Percentiles rank a stretch among this genome's conserved stretches.
These are phyloP conservation scores for Aspergillus latus DNA, from an alignment of 2,329 filamentous ascomycete genomes.

Conservation along the genomic window DNA sequence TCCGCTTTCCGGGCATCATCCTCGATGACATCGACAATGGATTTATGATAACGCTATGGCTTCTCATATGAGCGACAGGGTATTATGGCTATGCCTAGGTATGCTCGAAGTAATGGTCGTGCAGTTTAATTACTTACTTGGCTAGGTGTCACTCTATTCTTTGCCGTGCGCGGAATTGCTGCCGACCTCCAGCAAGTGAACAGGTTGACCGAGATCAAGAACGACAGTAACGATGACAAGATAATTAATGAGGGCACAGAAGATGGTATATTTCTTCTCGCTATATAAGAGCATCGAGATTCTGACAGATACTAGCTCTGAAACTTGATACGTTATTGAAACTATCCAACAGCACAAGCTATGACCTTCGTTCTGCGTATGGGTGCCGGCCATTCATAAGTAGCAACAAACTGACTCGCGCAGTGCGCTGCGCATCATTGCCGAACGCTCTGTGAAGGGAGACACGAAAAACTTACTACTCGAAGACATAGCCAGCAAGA, in stretches of 20 bases:
- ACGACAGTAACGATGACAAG: conserved; percentile 64
- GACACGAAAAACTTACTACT: conserved; percentile 42
- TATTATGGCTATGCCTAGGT: conserved; percentile 44
- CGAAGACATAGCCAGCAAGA: conserved; percentile 41
- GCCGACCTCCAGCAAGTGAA: conserved; percentile 48
- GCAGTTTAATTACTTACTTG: conserved; percentile 6
- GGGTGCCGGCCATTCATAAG: conserved; percentile 51
- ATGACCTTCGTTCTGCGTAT: conserved; percentile 68
- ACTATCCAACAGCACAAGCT: conserved; percentile 69
- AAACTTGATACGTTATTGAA: conserved; percentile 65
- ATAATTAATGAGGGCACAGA: conserved; percentile 76
- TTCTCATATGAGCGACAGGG: conserved; percentile 35
- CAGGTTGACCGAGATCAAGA: conserved; percentile 60
- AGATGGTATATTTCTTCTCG: conserved; percentile 49
- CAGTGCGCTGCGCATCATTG: conserved; percentile 48
- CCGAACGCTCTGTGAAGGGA: conserved; percentile 45
- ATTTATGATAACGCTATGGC: conserved; percentile 28
- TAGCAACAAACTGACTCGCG: conserved; percentile 41
- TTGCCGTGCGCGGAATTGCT: conserved; percentile 57
- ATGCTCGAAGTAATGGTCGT: neutral
- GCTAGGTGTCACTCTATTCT: conserved; percentile 46
- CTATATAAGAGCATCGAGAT: neutral
- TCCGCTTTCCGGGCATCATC: conserved; percentile 6
- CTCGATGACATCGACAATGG: conserved; percentile 2
- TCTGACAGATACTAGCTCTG: conserved; percentile 49